These are phyloP conservation scores for Cubamyces lactineus DNA, from an alignment of 768 basidiomycete genomes.

Conservation along the genomic window DNA sequence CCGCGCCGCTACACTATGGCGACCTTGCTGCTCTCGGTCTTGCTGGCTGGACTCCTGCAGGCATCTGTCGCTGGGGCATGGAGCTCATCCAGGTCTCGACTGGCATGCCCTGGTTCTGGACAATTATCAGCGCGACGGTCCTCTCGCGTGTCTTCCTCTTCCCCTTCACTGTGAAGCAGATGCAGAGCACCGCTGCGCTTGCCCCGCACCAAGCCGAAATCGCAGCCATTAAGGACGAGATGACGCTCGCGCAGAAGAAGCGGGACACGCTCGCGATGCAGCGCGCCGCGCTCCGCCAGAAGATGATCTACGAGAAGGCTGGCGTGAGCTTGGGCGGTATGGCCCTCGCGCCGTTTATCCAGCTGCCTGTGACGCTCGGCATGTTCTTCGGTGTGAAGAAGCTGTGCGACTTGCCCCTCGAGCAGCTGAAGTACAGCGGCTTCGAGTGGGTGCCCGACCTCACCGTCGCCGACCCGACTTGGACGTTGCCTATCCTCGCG, in stretches of 20 bases:
- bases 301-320: constrained; percentile 60
- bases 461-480: constrained; percentile 76
- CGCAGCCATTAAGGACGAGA: constrained; percentile 53
- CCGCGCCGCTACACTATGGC: constrained; percentile 63
- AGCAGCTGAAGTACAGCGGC: constrained; percentile 78
- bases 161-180: constrained; percentile 59
- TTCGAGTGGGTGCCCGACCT: constrained; percentile 75
- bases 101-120: constrained; percentile 83
- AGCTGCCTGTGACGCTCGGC: constrained; percentile 76
- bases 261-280: constrained; percentile 47
- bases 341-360: constrained; percentile 61
- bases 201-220: constrained; percentile 63
- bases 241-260: constrained; percentile 38
- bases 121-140: constrained; percentile 68
- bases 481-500: constrained; percentile 64
- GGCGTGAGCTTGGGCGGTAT: constrained; percentile 63
- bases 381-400: constrained; percentile 82
- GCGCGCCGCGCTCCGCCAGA: constrained; percentile 48
- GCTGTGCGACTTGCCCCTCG: constrained; percentile 71
- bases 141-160: constrained; percentile 63
- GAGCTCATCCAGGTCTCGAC: constrained; percentile 71
- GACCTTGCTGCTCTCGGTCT: constrained; percentile 74
- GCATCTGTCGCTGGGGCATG: constrained; percentile 61
- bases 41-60: constrained; percentile 64
- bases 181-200: constrained; percentile 62